Evolutionary conservation across 176 grass and related monocot genomes (phyloP).

Genomic region (Lolium rigidum): DNA sequence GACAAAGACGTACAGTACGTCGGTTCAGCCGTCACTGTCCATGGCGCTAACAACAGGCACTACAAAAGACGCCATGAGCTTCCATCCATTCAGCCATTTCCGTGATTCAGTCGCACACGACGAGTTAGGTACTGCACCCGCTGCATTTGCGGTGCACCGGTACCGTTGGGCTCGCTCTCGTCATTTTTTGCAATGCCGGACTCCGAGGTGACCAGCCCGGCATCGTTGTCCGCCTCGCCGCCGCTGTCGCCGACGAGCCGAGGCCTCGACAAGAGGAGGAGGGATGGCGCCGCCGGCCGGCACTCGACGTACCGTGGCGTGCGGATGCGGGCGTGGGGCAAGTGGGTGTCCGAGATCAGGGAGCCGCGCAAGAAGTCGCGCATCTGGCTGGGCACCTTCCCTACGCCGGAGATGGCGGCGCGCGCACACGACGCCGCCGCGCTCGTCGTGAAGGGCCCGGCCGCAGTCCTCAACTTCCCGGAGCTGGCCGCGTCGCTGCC

Average conservation of each 20-base stretch:
- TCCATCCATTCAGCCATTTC: neutral
- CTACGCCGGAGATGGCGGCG: slow-evolving; percentile 84
- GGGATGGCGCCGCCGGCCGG: neutral
- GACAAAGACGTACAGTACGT: slow-evolving; percentile 30
- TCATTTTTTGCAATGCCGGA: slow-evolving; percentile 36
- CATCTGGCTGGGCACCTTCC: slow-evolving; percentile 94
- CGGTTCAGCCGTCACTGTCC: slow-evolving; percentile 33
- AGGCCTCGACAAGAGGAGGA: slow-evolving; percentile 5
- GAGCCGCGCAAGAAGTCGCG: slow-evolving; percentile 94
- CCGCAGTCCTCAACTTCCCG: slow-evolving; percentile 75
- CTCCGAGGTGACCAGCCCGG: neutral
- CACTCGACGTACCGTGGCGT: slow-evolving; percentile 73
- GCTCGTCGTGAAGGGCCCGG: slow-evolving; percentile 67
- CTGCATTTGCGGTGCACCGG: neutral
- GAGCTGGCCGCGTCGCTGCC: slow-evolving; percentile 62
- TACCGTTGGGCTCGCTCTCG: neutral
- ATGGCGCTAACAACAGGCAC: slow-evolving; percentile 26
- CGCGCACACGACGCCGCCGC: slow-evolving; percentile 83
- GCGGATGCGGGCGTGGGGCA: slow-evolving; percentile 83
- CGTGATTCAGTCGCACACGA: neutral
- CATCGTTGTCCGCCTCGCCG: slow-evolving; percentile 19
- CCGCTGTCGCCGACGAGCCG: neutral
- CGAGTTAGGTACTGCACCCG: neutral
- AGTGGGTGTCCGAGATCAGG: slow-evolving; percentile 96
- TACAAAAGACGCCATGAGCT: slow-evolving; percentile 31